phyloP scores from a whole-genome alignment of 2,329 filamentous ascomycete species.

The Calonectria multiphialidica region DNA sequence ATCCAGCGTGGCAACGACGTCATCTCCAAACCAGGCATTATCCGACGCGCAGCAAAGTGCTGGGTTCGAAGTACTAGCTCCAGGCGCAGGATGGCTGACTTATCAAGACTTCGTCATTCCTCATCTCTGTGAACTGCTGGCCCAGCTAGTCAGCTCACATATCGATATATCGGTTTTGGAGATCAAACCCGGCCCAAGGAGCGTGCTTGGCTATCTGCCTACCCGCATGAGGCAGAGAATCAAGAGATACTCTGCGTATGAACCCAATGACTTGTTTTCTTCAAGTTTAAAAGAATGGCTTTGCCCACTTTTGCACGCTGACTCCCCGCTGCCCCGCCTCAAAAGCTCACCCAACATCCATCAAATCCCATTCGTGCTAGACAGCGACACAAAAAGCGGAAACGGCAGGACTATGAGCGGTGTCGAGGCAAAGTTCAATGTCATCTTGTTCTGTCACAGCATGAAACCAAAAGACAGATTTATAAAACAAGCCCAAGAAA shows the following conservation, averaged over 20 bases:
- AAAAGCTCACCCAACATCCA: conserved; percentile 53
- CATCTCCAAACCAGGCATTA: conserved; percentile 49
- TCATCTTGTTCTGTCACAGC: conserved; percentile 73
- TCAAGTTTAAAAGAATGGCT: conserved; percentile 57
- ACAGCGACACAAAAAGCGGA: conserved; percentile 37
- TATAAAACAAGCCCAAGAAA: conserved; percentile 59
- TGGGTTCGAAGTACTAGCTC: conserved; percentile 59
- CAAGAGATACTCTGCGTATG: conserved; percentile 65
- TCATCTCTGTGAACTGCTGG: conserved; percentile 57
- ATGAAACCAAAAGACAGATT: conserved; percentile 61
- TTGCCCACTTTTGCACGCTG: too few relatives aligned
- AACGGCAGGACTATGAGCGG: conserved; percentile 32
- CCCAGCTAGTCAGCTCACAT: conserved; percentile 55
- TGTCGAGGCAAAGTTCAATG: conserved; percentile 58
- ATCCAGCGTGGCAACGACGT: conserved; percentile 36
- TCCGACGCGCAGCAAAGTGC: conserved; percentile 61
- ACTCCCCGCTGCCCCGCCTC: conserved; percentile 54
- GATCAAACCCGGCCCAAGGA: conserved; percentile 69
- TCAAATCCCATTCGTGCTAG: conserved; percentile 52
- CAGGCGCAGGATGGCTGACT: conserved; percentile 48
- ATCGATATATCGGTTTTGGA: conserved; percentile 65
- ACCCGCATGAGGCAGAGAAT: conserved; percentile 55
- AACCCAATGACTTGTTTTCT: conserved; percentile 63
- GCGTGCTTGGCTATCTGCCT: conserved; percentile 64
- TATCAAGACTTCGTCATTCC: conserved; percentile 67